A percentile compares a stretch with the other conserved stretches of the same genome.
These are phyloP conservation scores for Rhizophagus prolifer DNA, from an alignment of 192 early-diverging fungal genomes.

Conservation along the genomic window DNA sequence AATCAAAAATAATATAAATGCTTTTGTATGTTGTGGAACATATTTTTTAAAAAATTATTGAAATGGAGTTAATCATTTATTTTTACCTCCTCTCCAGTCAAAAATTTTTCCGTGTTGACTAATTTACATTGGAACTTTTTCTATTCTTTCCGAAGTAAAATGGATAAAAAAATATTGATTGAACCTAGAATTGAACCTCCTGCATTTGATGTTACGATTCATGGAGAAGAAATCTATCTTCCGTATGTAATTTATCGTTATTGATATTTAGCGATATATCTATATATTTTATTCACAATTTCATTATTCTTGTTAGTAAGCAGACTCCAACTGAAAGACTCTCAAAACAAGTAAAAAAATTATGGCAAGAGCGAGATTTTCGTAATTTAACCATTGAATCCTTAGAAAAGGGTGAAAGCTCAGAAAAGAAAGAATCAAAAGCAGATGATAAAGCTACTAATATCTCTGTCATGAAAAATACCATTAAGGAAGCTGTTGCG, in stretches of 20 bases:
- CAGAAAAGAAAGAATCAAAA: conserved; percentile 1
- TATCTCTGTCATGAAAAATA: not conserved
- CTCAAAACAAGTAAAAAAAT: conserved; percentile 9
- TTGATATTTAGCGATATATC: not conserved
- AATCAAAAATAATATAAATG: not conserved
- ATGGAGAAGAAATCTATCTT: not conserved
- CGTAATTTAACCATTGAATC: conserved; percentile 14
- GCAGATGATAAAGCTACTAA: not conserved
- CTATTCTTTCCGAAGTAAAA: not conserved
- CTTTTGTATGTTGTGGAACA: not conserved
- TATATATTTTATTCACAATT: not conserved
- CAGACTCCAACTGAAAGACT: conserved; percentile 14
- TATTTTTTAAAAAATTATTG: not conserved
- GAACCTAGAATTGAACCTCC: not conserved
- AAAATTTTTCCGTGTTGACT: not conserved
- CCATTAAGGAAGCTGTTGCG: not conserved
- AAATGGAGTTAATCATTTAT: not conserved
- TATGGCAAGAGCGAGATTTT: conserved; percentile 17
- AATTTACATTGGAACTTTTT: not conserved
- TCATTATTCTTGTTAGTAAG: conserved; percentile 3
- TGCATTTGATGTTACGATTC: too few species aligned
- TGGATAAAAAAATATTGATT: not conserved
- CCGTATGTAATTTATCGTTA: not conserved
- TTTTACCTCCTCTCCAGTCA: not conserved
- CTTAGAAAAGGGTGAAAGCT: not conserved